Evolutionary conservation across 2,329 filamentous ascomycete species (phyloP).

Genomic region (Lecanicillium sp.): DNA sequence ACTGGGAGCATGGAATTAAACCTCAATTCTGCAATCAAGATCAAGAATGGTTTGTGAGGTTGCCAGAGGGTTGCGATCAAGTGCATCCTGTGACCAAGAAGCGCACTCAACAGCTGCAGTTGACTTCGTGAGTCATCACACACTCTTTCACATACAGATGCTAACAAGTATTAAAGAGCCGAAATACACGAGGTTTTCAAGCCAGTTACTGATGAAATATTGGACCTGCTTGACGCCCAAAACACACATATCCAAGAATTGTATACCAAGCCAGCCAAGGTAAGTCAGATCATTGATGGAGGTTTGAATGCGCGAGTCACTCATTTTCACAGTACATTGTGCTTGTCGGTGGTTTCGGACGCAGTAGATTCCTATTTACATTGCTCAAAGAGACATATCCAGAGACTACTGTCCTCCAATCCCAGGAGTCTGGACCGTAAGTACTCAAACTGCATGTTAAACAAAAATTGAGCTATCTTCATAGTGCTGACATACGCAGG

Average conservation of each 20-base stretch:
- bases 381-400: conserved; percentile 7
- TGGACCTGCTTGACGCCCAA: conserved; percentile 17
- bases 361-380: conserved; percentile 19
- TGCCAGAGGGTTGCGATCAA: conserved; percentile 11
- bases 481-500: conserved; percentile 8
- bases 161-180: conserved; percentile 4
- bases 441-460: conserved; percentile 4
- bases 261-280: conserved; percentile 16
- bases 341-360: conserved; percentile 31
- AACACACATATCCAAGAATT: conserved; percentile 11
- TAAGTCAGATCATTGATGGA: conserved; percentile 6
- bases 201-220: conserved; percentile 14
- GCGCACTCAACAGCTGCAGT: too few relatives aligned
- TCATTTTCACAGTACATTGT: conserved; percentile 23
- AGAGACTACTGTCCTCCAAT: conserved; percentile 20
- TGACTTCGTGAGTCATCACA: too few relatives aligned
- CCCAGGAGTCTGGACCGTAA: conserved; percentile 23
- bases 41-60: conserved; percentile 10
- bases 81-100: too few relatives aligned
- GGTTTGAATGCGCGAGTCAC: too few relatives aligned
- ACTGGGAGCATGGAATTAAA: conserved; percentile 24
- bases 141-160: too few relatives aligned
- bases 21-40: conserved; percentile 13
- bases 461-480: not conserved
- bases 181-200: conserved; percentile 18